These are phyloP conservation scores for Penicillium antarcticum DNA, from an alignment of 495 filamentous ascomycete genomes.

Conservation along the genomic window DNA sequence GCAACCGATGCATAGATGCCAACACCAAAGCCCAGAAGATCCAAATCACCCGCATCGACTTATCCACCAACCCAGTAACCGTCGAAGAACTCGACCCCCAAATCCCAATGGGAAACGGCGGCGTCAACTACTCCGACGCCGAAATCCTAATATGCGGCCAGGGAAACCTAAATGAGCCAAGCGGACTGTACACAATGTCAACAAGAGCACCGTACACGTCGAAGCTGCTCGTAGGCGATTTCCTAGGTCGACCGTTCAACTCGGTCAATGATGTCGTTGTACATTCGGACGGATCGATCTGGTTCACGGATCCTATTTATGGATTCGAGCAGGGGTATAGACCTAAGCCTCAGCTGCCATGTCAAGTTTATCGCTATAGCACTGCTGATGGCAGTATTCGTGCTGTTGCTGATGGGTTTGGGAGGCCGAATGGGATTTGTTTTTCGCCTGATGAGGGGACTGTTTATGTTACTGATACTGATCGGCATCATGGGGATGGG, in stretches of 20 bases:
- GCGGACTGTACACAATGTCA: constrained; percentile 51
- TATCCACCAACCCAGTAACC: constrained; percentile 12
- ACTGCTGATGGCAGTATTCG: constrained; percentile 43
- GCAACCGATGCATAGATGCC: constrained; percentile 33
- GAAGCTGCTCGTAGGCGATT: constrained; percentile 37
- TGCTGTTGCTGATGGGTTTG: constrained; percentile 55
- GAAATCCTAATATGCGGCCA: constrained; percentile 51
- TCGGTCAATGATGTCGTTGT: constrained; percentile 58
- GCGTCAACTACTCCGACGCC: constrained; percentile 39
- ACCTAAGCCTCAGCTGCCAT: constrained; percentile 45
- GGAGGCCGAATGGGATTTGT: constrained; percentile 53
- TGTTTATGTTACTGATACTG: constrained; percentile 57
- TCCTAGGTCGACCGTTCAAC: constrained; percentile 57
- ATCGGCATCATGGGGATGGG: constrained; percentile 38
- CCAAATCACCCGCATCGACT: constrained; percentile 33
- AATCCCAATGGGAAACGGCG: constrained; percentile 57
- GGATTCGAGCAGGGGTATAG: constrained; percentile 57
- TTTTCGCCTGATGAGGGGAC: constrained; percentile 52
- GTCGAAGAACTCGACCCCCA: constrained; percentile 24
- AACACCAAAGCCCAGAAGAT: constrained; percentile 21
- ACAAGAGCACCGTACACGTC: constrained; percentile 15
- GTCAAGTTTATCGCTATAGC: constrained; percentile 55
- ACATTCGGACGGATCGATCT: constrained; percentile 52
- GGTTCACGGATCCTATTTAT: constrained; percentile 65
- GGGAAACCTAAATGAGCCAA: constrained; percentile 41